A percentile compares a stretch with the other conserved stretches of the same genome.
Conservation (phyloP, 257 asterid genomes). For the Solanum paucissectum region DNA sequence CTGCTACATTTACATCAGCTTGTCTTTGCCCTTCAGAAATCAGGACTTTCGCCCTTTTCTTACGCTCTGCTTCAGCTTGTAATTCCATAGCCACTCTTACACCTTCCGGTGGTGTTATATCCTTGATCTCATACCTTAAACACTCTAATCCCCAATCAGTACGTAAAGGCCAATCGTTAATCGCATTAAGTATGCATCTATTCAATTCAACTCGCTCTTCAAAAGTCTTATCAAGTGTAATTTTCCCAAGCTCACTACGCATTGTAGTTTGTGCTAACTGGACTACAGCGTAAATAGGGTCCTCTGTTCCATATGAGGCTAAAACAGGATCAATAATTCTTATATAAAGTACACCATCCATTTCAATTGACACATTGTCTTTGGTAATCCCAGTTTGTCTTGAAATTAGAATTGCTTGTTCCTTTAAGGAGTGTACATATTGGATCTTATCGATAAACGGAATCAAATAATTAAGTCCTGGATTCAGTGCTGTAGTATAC, state of each 20-base stretch:
- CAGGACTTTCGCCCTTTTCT: background rate
- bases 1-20: background rate
- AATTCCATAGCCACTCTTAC: background rate
- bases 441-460: background rate
- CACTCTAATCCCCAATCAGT: slow-evolving; percentile 4
- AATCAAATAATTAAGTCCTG: background rate
- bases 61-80: slow-evolving; percentile 4
- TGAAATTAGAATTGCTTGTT: background rate
- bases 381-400: background rate
- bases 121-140: slow-evolving; percentile 1
- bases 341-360: slow-evolving; percentile 3
- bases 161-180: slow-evolving; percentile 2
- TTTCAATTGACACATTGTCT: slow-evolving; percentile 1
- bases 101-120: background rate
- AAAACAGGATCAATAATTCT: background rate
- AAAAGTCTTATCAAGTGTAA: slow-evolving; percentile 1
- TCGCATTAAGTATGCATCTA: background rate
- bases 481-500: background rate
- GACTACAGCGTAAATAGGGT: background rate
- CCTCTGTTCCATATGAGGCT: slow-evolving; percentile 2
- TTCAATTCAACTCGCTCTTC: background rate
- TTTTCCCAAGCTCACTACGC: slow-evolving; percentile 2
- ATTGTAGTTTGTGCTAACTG: background rate
- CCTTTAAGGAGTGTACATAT: background rate
- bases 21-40: background rate